These are phyloP conservation scores for Schwanniomyces polymorphus DNA, from an alignment of 805 yeast species.

Conservation along the genomic window DNA sequence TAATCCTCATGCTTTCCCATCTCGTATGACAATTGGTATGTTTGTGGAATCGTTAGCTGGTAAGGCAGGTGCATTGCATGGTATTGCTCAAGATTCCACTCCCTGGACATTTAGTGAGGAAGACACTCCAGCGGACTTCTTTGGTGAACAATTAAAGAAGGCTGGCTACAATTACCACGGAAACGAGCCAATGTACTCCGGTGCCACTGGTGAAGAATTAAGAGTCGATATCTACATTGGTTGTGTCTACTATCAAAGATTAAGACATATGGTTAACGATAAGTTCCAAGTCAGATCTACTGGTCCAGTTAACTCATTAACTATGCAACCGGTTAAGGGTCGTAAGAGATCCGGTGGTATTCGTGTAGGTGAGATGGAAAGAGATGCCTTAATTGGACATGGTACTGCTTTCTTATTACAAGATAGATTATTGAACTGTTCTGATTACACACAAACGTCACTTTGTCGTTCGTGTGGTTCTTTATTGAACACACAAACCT, in stretches of 20 bases:
- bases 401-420: constrained; percentile 95
- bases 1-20: constrained; percentile 99
- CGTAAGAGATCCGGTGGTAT: constrained; percentile 99
- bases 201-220: constrained; percentile 96
- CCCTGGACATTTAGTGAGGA: constrained; percentile 92
- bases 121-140: constrained; percentile 96
- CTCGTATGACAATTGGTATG: constrained; percentile 99
- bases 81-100: constrained; percentile 95
- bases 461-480: constrained; percentile 94
- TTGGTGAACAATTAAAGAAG: constrained; percentile 84
- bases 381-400: constrained; percentile 98
- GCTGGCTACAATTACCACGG: constrained; percentile 98
- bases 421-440: constrained; percentile 91
- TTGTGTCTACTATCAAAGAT: constrained; percentile 95
- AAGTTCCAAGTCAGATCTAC: constrained; percentile 99
- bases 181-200: constrained; percentile 98
- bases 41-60: constrained; percentile 98
- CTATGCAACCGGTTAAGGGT: constrained; percentile 99
- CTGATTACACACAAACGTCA: constrained; percentile 91
- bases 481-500: constrained; percentile 79
- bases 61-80: constrained; percentile 97
- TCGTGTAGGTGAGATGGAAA: constrained; percentile 99
- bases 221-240: constrained; percentile 96
- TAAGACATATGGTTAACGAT: constrained; percentile 99
- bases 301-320: constrained; percentile 94